Percentiles rank a stretch among this genome's conserved stretches.
These are phyloP conservation scores for Hura crepitans DNA, from an alignment of 441 rosid genomes.

Conservation along the genomic window DNA sequence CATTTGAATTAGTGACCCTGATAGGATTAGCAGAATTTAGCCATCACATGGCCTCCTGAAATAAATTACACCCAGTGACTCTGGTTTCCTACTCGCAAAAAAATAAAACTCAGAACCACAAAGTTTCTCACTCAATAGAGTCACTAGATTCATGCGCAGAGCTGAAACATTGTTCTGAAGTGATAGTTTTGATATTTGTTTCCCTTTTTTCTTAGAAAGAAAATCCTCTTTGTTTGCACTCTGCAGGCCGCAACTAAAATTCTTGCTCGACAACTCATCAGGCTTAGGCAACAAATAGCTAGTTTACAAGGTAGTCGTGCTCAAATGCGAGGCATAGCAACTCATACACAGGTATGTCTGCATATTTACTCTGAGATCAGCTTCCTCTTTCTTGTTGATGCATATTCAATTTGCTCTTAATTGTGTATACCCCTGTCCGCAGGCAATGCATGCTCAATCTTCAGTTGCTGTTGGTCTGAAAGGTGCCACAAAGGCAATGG, in stretches of 20 bases:
- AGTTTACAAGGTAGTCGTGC: constrained; percentile 91
- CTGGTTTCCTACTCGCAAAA: background rate
- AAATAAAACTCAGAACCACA: background rate
- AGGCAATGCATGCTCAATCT: constrained; percentile 97
- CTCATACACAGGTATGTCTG: constrained; percentile 75
- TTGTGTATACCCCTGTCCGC: constrained; percentile 25
- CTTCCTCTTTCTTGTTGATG: constrained; percentile 4
- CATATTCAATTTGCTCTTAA: constrained; percentile 19
- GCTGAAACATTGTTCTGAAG: background rate
- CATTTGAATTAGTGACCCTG: background rate
- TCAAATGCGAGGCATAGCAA: constrained; percentile 93
- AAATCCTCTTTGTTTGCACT: constrained; percentile 5
- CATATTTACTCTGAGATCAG: background rate
- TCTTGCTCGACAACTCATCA: constrained; percentile 72
- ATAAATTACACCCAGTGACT: background rate
- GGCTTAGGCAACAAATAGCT: constrained; percentile 84
- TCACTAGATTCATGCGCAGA: background rate
- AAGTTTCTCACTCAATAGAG: background rate
- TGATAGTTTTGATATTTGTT: too few species aligned
- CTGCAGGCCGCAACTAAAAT: constrained; percentile 75
- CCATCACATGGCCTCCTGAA: background rate
- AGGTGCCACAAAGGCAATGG: constrained; percentile 87
- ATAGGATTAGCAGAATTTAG: constrained; percentile 2
- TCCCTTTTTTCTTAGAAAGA: background rate
- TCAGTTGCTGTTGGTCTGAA: constrained; percentile 84